Conservation (phyloP, 805 yeast species). For the Starmerella stigmatis region DNA sequence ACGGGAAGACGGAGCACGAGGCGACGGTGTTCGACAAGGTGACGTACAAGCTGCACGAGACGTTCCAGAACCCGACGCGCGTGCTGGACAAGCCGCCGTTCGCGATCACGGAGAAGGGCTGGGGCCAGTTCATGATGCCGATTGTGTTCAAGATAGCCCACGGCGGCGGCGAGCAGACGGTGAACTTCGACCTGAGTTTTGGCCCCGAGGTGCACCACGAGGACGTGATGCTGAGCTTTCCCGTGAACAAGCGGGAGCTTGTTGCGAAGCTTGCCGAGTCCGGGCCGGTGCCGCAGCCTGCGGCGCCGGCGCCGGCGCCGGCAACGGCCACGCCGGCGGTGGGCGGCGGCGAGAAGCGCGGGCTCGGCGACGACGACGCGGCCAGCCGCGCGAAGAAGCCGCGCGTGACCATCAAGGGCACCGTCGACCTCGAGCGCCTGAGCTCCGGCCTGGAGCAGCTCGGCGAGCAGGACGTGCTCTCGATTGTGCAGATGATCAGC, state of each 20-base stretch:
- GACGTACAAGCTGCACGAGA: conserved; percentile 88
- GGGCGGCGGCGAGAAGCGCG: conserved; percentile 33
- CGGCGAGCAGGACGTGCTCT: conserved; percentile 83
- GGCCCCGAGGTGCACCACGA: conserved; percentile 60
- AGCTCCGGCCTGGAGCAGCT: conserved; percentile 83
- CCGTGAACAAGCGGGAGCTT: conserved; percentile 62
- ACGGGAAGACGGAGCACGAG: conserved; percentile 64
- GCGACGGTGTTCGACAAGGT: conserved; percentile 86
- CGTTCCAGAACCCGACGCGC: conserved; percentile 82
- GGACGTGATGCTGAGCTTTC: conserved; percentile 69
- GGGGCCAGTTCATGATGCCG: conserved; percentile 95
- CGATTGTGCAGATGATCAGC: conserved; percentile 94
- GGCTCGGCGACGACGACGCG: conserved; percentile 27
- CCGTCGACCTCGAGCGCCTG: conserved; percentile 77
- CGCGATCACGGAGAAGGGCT: conserved; percentile 81
- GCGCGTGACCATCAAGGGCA: conserved; percentile 39
- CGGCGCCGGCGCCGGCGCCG: conserved; percentile 15
- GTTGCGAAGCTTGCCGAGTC: conserved; percentile 64
- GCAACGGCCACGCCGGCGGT: conserved; percentile 11
- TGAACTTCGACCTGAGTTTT: conserved; percentile 85
- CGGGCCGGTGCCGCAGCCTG: conserved; percentile 62
- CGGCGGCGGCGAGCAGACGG: conserved; percentile 76
- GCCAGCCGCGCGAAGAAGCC: conserved; percentile 30
- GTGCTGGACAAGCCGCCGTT: conserved; percentile 75
- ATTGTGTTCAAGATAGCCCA: conserved; percentile 69